A percentile compares a stretch with the other conserved stretches of the same genome.
Evolutionary conservation across 2,329 filamentous ascomycete species (phyloP).

Genomic region (Fusarium subglutinans): DNA sequence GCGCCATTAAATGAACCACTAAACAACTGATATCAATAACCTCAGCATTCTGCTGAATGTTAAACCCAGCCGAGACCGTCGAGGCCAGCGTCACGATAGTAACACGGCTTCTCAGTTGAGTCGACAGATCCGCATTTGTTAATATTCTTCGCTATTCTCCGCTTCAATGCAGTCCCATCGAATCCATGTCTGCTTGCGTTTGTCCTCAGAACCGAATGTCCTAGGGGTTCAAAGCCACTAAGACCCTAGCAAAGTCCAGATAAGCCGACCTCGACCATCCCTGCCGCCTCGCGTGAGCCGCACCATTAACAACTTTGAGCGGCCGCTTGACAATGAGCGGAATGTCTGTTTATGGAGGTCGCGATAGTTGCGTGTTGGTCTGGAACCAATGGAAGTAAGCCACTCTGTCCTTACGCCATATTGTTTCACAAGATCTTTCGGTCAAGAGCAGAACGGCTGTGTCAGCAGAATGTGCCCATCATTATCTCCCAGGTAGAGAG

Average conservation of each 20-base stretch:
- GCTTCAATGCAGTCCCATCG: neutral
- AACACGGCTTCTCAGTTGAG: neutral
- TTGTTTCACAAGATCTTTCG: constrained; percentile 10
- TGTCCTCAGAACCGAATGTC: constrained; percentile 9
- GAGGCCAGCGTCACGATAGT: neutral
- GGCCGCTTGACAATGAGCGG: neutral
- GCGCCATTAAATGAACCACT: constrained; percentile 26
- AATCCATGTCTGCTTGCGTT: constrained; percentile 19
- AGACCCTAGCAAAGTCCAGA: constrained; percentile 26
- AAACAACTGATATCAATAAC: constrained; percentile 1
- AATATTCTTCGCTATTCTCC: neutral
- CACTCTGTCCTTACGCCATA: neutral
- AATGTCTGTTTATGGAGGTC: constrained; percentile 9
- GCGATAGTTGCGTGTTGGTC: constrained; percentile 10
- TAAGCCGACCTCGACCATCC: constrained; percentile 22
- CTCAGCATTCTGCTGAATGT: neutral
- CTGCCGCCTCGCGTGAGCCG: constrained; percentile 12
- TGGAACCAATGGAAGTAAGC: neutral
- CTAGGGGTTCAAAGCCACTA: constrained; percentile 22
- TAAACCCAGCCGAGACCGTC: constrained; percentile 7
- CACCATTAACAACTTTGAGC: neutral
- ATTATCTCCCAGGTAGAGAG: constrained; percentile 3
- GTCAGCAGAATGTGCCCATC: constrained; percentile 13
- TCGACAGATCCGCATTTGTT: neutral
- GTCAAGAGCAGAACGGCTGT: constrained; percentile 2